Evolutionary conservation across 2,329 filamentous ascomycete genomes (phyloP), one percentile per base, ranked within the genome.

Genomic region (Ophiocordyceps polyrhachis-furcata): DNA sequence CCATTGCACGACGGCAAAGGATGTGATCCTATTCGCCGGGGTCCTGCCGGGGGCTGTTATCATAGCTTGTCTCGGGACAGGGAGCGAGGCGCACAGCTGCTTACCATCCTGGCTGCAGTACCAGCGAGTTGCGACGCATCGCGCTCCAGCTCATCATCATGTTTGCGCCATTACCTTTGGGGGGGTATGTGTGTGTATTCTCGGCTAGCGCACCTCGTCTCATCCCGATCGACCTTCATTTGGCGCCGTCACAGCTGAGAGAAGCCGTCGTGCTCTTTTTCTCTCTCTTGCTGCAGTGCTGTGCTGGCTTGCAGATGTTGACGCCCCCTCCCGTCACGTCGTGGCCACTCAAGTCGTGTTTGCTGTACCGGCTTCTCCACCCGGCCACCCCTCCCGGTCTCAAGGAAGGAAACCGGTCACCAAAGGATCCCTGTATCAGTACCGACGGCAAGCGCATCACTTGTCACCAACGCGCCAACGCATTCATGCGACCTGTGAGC

Each of bases 401-500:
- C 65, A 64, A 56, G 61, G 57, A 62, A 61, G 56, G 56, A 52
- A 51, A 48, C 62, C 62, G 60, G 58, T 63, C 50, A 54, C 49
- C 45, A 51, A 40, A 47, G 40, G 47, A 60, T 52, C 59, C 60
- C 55, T 62, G 59, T 53, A 32, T 40, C 42, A 20, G 35, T 19
- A 38, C 19, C 43, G 19, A 48, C 35, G 40, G 49, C 53, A 53
- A 48, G 46, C 47, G 52, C 54, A 67, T 68, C 52, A 57, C 50
- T 55, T 49, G 56, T 56, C 62, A 63, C 48, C 54, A 53, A 51
- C 52, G 53, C 60, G 68, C 65, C 68, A 70, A 56, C 68, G 62
- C 67, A 69, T 59, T 60, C 55, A 56, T 63, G 59, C 65, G 62
- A 58, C 64, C 65, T 60, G 55, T 67, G 66, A 64, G 63, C 67